phyloP scores from a whole-genome alignment of 1,284 basidiomycete genomes.

The Heliocybe sulcata region DNA sequence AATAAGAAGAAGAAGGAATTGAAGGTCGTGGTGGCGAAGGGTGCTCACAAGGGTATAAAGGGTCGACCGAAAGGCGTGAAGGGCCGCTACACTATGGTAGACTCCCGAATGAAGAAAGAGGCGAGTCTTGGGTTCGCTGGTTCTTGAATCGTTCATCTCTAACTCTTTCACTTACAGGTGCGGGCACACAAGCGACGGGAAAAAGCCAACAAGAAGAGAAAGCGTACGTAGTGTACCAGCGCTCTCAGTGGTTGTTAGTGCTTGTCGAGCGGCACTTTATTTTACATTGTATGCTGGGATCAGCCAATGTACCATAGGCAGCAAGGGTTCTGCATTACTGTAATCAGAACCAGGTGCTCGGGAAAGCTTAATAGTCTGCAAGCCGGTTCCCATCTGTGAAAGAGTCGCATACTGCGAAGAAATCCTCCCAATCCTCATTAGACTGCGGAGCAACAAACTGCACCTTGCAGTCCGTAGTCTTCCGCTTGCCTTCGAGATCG shows the following conservation, averaged over 20 bases:
- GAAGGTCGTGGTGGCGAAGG: slow-evolving; percentile 91
- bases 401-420: slow-evolving; percentile 46
- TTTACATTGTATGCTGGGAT: neutral
- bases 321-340: too few relatives aligned
- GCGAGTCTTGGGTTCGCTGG: slow-evolving; percentile 31
- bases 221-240: slow-evolving; percentile 29
- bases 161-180: slow-evolving; percentile 32
- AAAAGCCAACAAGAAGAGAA: slow-evolving; percentile 57
- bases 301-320: neutral
- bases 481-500: slow-evolving; percentile 51
- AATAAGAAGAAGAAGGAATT: slow-evolving; percentile 74
- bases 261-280: neutral
- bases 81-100: slow-evolving; percentile 90
- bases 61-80: slow-evolving; percentile 96
- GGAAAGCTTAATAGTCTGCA: neutral
- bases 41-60: slow-evolving; percentile 83
- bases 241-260: neutral
- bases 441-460: slow-evolving; percentile 23
- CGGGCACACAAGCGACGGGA: slow-evolving; percentile 67
- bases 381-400: slow-evolving; percentile 24
- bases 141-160: slow-evolving; percentile 4
- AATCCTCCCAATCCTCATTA: slow-evolving; percentile 39
- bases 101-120: slow-evolving; percentile 82
- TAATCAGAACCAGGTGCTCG: neutral
- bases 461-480: slow-evolving; percentile 49